Conservation (phyloP, 768 basidiomycete species). For the Hemileccinum rubropunctum region DNA sequence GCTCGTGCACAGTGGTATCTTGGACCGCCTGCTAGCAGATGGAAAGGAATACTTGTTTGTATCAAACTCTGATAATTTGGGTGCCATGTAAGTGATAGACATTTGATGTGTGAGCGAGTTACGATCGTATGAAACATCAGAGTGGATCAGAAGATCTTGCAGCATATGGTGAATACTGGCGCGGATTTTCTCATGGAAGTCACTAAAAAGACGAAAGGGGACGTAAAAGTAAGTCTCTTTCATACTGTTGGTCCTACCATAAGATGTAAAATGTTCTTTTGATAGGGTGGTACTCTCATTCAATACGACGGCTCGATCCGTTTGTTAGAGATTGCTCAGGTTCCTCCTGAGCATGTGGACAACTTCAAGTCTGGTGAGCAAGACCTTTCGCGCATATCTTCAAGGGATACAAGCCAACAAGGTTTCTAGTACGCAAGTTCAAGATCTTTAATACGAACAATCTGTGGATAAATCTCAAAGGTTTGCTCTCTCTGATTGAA, state of each 20-base stretch:
- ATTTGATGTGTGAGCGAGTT: conserved; percentile 1
- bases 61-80: conserved; percentile 96
- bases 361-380: conserved; percentile 64
- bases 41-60: conserved; percentile 98
- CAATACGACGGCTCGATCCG: conserved; percentile 78
- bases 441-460: conserved; percentile 92
- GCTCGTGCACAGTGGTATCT: conserved; percentile 82
- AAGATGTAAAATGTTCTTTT: neutral
- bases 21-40: conserved; percentile 84
- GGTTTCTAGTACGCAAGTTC: conserved; percentile 72
- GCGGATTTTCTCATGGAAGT: conserved; percentile 94
- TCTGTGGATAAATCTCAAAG: conserved; percentile 75
- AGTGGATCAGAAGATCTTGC: conserved; percentile 80
- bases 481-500: conserved; percentile 33
- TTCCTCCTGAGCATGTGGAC: conserved; percentile 66
- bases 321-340: conserved; percentile 72
- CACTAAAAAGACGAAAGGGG: conserved; percentile 96
- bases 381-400: neutral
- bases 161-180: conserved; percentile 79
- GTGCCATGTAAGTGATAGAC: conserved; percentile 67
- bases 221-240: conserved; percentile 42
- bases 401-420: conserved; percentile 2
- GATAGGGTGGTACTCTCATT: conserved; percentile 79
- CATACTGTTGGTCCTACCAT: neutral
- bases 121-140: conserved; percentile 31